These are phyloP conservation scores for Didymosphaeria variabile DNA, from an alignment of 2,329 filamentous ascomycete species.

Conservation along the genomic window DNA sequence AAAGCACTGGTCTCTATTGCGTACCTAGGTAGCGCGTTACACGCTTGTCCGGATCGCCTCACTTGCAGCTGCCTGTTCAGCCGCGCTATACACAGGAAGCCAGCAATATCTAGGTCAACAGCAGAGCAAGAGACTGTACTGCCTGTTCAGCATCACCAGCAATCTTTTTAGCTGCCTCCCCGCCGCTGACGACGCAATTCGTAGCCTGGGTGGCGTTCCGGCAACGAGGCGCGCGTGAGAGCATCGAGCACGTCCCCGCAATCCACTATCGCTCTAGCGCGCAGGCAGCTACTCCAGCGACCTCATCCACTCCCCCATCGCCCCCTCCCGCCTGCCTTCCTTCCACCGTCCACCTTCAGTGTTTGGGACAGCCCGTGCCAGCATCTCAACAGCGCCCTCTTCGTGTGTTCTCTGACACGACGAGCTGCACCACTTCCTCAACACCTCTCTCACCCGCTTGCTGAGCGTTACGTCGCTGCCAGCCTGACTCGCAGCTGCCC, in stretches of 20 bases:
- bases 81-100: neutral
- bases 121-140: neutral
- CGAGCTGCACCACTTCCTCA: neutral
- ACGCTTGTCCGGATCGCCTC: neutral
- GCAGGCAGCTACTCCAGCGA: constrained; percentile 3
- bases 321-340: constrained; percentile 5
- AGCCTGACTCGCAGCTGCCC: constrained; percentile 36
- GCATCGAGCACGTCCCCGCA: constrained; percentile 8
- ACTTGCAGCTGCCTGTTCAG: neutral
- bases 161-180: neutral
- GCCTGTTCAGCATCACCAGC: neutral
- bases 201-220: neutral
- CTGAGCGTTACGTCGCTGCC: constrained; percentile 24
- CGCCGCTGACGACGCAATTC: constrained; percentile 10
- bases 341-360: constrained; percentile 4
- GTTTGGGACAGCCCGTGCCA: neutral
- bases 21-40: constrained; percentile 15
- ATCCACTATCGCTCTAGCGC: neutral
- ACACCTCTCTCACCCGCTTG: constrained; percentile 5
- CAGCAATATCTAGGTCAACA: neutral
- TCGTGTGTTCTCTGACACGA: neutral
- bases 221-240: constrained; percentile 4
- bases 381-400: neutral
- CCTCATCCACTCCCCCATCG: constrained; percentile 10
- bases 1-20: neutral